Conservation (phyloP, 768 basidiomycete species). For the Trametes meyenii region DNA sequence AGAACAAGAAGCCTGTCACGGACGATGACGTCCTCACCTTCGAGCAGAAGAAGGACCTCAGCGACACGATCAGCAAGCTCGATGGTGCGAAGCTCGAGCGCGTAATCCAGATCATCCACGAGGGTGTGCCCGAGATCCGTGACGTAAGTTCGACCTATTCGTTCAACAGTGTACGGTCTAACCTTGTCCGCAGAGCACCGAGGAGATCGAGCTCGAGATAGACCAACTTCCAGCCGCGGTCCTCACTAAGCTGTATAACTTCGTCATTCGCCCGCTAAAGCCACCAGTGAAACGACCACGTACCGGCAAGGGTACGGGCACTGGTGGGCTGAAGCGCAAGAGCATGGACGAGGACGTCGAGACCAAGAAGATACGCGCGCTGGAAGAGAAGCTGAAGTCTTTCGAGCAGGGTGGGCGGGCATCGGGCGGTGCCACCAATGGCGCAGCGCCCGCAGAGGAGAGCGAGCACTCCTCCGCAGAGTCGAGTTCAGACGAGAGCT, state of each 20-base stretch:
- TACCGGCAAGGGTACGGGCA: constrained; percentile 78
- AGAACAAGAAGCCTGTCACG: constrained; percentile 61
- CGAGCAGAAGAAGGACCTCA: constrained; percentile 98
- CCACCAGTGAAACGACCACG: constrained; percentile 64
- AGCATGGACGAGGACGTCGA: constrained; percentile 98
- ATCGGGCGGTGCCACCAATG: constrained; percentile 29
- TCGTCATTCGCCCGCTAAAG: constrained; percentile 81
- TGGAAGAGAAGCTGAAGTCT: constrained; percentile 85
- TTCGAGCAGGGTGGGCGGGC: constrained; percentile 61
- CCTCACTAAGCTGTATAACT: constrained; percentile 93
- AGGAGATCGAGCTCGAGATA: constrained; percentile 99
- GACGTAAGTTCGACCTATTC: constrained; percentile 61
- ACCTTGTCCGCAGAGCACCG: constrained; percentile 66
- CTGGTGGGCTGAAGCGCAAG: constrained; percentile 90
- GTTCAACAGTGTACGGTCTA: neutral
- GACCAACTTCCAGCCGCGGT: constrained; percentile 86
- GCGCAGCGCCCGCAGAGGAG: constrained; percentile 50
- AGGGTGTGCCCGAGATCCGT: constrained; percentile 90
- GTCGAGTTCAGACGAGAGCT: constrained; percentile 80
- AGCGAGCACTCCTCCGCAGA: constrained; percentile 82
- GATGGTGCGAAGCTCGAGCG: constrained; percentile 83
- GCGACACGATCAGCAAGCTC: constrained; percentile 87
- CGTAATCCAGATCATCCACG: constrained; percentile 94
- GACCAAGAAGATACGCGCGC: constrained; percentile 88
- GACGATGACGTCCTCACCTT: constrained; percentile 88